Evolutionary conservation across 345 rosid species (phyloP), one percentile per base, ranked within the genome.

Genomic region (Schrenkiella parvula): DNA sequence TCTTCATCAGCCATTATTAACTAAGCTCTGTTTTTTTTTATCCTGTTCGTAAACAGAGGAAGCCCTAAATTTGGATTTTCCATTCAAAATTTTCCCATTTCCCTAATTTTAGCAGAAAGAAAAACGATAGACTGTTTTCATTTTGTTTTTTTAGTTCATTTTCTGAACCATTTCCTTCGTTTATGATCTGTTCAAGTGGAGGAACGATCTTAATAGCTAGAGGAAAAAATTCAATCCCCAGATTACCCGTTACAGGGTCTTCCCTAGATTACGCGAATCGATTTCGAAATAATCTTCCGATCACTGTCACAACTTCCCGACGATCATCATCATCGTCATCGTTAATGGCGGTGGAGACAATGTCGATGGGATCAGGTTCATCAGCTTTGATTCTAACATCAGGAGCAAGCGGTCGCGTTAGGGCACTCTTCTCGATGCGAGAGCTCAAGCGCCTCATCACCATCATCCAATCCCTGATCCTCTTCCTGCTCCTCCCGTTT

Each of bases 361-460:
- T 56, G 72, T n/a, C 35, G 13, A 57, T 60, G 59, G 64, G 81
- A 13, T 46, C 85, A 21, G 80, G 47, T 64, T 15, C 90, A 14
- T 63, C 87, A 55, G 61, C 86, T 7, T 71, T 84, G 78, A 88
- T 92, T 57, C 47, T 91, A 8, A 91, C 97, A 0, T 93, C 97
- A 9, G 97, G 96, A 8, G 97, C 97, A 0, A 91, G 97, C 75
- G 96, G 92, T 12, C 83, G 95, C 2, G 78, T 91, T 10, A 82
- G 79, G 60, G 91, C 87, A 4, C 79, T 91, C 67, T 85, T 93
- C 66, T 88, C 88, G 2, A 71, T 79, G 42, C 79, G 86, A 14
- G 79, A 81, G 47, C 75, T 87, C 44, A 84, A 39, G 67, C 84
- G 85, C 6, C 58, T 82, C 21, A 11, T 86, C 11, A 6, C 82